Evolutionary conservation across 2,329 filamentous ascomycete genomes (phyloP).

Genomic region (Pseudonectria foliicola): DNA sequence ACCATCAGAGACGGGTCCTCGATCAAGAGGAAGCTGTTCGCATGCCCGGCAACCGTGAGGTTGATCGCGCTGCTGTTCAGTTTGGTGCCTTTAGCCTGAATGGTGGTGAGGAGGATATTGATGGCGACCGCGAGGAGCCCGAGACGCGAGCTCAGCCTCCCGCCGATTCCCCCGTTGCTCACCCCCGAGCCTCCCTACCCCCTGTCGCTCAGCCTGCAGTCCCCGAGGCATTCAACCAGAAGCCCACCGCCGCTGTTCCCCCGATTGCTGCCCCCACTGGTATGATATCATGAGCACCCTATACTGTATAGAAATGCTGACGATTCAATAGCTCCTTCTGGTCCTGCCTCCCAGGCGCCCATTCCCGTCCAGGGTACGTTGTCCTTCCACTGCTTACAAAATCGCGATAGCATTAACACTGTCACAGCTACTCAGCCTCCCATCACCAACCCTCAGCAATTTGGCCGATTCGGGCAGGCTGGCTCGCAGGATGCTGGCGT

Average conservation of each 20-base stretch:
- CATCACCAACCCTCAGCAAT: conserved; percentile 55
- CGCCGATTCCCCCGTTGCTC: conserved; percentile 80
- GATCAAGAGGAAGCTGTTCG: conserved; percentile 97
- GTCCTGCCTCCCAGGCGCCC: conserved; percentile 20
- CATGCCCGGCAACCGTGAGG: conserved; percentile 94
- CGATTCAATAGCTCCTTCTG: conserved; percentile 11
- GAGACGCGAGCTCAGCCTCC: conserved; percentile 92
- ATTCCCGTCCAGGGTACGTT: conserved; percentile 22
- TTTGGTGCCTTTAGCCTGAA: conserved; percentile 93
- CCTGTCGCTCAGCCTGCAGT: conserved; percentile 54
- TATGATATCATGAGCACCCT: conserved; percentile 9
- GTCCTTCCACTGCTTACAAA: neutral
- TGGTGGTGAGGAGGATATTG: conserved; percentile 78
- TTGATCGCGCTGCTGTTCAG: conserved; percentile 87
- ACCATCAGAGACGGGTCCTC: conserved; percentile 66
- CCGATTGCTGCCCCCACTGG: conserved; percentile 31
- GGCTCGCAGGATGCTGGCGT: conserved; percentile 50
- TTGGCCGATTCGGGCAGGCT: conserved; percentile 60
- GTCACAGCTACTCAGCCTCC: conserved; percentile 38
- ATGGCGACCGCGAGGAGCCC: conserved; percentile 89
- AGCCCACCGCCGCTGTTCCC: conserved; percentile 41
- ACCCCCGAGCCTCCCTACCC: conserved; percentile 80
- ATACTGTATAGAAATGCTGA: conserved; percentile 6
- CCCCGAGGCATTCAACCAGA: conserved; percentile 51
- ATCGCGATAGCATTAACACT: conserved; percentile 7